Conservation (phyloP, 106 monocot genomes). For the Platanthera guangdongensis region DNA sequence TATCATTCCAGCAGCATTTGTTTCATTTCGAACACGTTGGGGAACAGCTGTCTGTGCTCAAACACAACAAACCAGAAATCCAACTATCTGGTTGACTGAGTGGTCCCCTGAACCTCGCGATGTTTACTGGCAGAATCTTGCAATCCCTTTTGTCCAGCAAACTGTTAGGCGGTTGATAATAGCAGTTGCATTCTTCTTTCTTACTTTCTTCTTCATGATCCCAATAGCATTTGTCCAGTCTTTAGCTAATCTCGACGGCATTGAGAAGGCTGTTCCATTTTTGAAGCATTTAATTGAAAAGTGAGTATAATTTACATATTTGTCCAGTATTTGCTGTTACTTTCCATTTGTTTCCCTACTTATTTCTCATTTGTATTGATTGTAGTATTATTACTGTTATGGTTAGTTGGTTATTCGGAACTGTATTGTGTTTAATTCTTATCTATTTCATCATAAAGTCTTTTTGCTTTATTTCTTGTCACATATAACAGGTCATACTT, state of each 20-base stretch:
- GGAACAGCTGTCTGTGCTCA: slow-evolving; percentile 72
- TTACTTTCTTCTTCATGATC: slow-evolving; percentile 66
- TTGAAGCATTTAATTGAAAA: slow-evolving; percentile 41
- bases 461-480: neutral
- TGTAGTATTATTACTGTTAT: neutral
- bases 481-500: neutral
- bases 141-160: slow-evolving; percentile 49
- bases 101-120: slow-evolving; percentile 75
- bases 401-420: neutral
- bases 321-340: neutral
- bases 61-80: slow-evolving; percentile 58
- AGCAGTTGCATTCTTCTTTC: slow-evolving; percentile 54
- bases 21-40: slow-evolving; percentile 59
- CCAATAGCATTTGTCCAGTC: slow-evolving; percentile 59
- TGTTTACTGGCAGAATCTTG: slow-evolving; percentile 58
- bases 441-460: neutral
- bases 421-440: neutral
- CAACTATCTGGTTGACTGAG: slow-evolving; percentile 53
- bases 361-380: neutral
- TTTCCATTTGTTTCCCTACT: neutral
- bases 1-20: slow-evolving; percentile 61
- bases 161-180: slow-evolving; percentile 33
- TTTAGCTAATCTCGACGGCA: slow-evolving; percentile 53
- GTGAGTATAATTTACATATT: slow-evolving; percentile 18
- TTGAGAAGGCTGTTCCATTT: slow-evolving; percentile 53